These are phyloP conservation scores for Hemileia vastatrix DNA, from an alignment of 1,284 basidiomycete species.

Conservation along the genomic window DNA sequence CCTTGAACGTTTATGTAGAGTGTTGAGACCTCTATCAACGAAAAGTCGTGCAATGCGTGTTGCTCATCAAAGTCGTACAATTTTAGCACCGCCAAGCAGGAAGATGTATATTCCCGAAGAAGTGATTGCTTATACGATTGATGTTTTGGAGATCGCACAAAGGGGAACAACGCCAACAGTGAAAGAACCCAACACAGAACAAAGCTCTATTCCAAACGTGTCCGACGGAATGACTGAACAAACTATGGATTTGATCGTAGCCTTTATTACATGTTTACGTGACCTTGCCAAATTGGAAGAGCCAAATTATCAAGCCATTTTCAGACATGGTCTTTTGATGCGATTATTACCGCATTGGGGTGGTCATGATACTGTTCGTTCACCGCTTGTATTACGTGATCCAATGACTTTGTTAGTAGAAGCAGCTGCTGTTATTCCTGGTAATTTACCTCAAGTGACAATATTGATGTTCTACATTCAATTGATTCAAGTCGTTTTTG, in stretches of 20 bases:
- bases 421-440: conserved; percentile 73
- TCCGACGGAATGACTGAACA: conserved; percentile 68
- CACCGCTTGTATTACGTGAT: conserved; percentile 67
- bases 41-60: conserved; percentile 15
- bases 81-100: too few species aligned
- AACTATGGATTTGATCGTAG: conserved; percentile 64
- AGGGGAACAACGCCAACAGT: too few species aligned
- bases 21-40: conserved; percentile 43
- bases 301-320: too few species aligned
- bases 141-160: conserved; percentile 65
- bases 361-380: conserved; percentile 62
- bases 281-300: too few species aligned
- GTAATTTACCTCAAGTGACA: conserved; percentile 72
- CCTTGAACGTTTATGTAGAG: conserved; percentile 24
- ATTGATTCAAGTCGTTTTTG: conserved; percentile 70
- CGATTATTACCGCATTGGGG: too few species aligned
- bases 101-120: conserved; percentile 75
- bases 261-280: conserved; percentile 59
- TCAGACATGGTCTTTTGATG: too few species aligned
- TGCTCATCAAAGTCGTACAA: too few species aligned
- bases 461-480: conserved; percentile 78
- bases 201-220: conserved; percentile 49
- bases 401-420: conserved; percentile 79
- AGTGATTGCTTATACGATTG: conserved; percentile 72
- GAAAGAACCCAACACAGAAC: too few species aligned